A percentile compares a stretch with the other conserved stretches of the same genome.
Evolutionary conservation across 345 rosid genomes (phyloP).

Genomic region (Eucalyptus cladocalyx): DNA sequence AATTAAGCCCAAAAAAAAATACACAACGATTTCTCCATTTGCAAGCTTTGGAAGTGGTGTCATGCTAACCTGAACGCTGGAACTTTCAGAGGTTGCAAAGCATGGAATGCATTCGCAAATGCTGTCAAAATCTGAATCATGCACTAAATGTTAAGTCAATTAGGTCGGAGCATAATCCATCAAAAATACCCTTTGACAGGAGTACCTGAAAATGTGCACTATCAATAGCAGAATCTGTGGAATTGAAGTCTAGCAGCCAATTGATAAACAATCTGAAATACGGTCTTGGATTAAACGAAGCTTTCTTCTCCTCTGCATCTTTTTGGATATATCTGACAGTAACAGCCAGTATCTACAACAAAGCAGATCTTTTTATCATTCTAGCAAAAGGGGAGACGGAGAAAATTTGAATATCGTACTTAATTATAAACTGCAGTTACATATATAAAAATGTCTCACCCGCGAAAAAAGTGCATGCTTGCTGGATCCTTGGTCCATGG

Average conservation of each 20-base stretch:
- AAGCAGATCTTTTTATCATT: not conserved
- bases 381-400: not conserved
- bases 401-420: not conserved
- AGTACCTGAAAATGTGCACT: constrained; percentile 71
- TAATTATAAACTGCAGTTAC: not conserved
- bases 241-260: constrained; percentile 70
- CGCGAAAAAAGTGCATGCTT: constrained; percentile 53
- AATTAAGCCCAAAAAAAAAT: not conserved
- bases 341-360: constrained; percentile 53
- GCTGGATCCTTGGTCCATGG: constrained; percentile 71
- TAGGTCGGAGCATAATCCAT: not conserved
- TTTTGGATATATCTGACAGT: constrained; percentile 70
- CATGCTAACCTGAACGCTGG: constrained; percentile 75
- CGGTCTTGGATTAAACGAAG: constrained; percentile 52
- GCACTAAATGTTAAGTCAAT: not conserved
- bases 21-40: not conserved
- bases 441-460: constrained; percentile 23
- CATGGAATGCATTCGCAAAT: constrained; percentile 85
- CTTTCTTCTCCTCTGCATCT: constrained; percentile 80
- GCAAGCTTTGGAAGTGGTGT: not conserved
- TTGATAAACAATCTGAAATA: constrained; percentile 71
- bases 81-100: constrained; percentile 80
- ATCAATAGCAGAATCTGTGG: constrained; percentile 51
- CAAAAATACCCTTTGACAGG: not conserved
- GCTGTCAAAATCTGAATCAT: constrained; percentile 64